A percentile compares a stretch with the other conserved stretches of the same genome.
Evolutionary conservation across 2,329 filamentous ascomycete genomes (phyloP).

Genomic region (Penicillium sp.): DNA sequence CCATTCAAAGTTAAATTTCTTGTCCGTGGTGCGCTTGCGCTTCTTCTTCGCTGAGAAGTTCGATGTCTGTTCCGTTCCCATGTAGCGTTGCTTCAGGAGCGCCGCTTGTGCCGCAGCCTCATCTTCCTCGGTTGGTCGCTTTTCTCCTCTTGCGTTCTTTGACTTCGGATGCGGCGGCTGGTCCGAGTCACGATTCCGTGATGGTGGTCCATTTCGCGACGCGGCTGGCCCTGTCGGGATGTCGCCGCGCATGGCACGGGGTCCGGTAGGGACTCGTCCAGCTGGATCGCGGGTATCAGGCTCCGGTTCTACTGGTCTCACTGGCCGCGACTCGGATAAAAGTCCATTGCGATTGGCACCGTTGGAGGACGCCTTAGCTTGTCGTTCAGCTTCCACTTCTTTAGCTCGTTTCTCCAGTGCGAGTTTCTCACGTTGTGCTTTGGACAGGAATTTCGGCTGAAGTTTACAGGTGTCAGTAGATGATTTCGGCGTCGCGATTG

Average conservation of each 20-base stretch:
- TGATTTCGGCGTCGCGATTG: constrained; percentile 2
- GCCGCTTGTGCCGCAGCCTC: constrained; percentile 70
- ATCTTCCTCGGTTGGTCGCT: constrained; percentile 55
- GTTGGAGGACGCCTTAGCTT: constrained; percentile 47
- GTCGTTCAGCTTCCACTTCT: constrained; percentile 67
- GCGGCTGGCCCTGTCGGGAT: constrained; percentile 55
- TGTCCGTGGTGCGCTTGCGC: constrained; percentile 85
- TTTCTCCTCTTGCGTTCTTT: constrained; percentile 47
- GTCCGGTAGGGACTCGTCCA: constrained; percentile 64
- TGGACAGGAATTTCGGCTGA: constrained; percentile 80
- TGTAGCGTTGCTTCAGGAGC: constrained; percentile 78
- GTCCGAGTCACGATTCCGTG: constrained; percentile 54
- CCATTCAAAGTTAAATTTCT: constrained; percentile 99
- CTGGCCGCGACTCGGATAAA: constrained; percentile 17
- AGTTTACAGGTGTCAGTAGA: constrained; percentile 18
- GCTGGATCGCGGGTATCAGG: constrained; percentile 8
- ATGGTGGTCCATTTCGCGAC: constrained; percentile 42
- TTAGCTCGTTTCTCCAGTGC: constrained; percentile 77
- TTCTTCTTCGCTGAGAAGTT: constrained; percentile 97
- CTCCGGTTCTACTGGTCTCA: constrained; percentile 30
- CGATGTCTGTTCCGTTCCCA: constrained; percentile 86
- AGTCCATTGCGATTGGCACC: constrained; percentile 32
- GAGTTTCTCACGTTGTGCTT: constrained; percentile 77
- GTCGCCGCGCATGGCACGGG: constrained; percentile 66
- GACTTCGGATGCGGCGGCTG: constrained; percentile 51